A percentile compares a stretch with the other conserved stretches of the same genome.
Conservation (phyloP, 2,329 filamentous ascomycete genomes). For the Zasmidium citrigriseum region DNA sequence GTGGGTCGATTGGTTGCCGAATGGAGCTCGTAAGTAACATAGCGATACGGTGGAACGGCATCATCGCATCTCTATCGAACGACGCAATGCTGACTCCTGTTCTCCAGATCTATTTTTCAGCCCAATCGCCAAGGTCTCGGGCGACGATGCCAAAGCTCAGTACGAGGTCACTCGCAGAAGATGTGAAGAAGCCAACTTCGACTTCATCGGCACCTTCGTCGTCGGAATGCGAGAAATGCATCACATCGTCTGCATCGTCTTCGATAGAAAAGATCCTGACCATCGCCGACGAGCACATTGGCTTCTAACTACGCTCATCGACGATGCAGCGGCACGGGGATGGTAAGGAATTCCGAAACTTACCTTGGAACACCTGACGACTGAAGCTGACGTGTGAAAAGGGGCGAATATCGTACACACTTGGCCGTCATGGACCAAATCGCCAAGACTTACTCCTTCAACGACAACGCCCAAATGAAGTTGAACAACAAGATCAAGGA, state of each 20-base stretch:
- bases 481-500: constrained; percentile 51
- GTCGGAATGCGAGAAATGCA: constrained; percentile 58
- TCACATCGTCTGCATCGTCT: constrained; percentile 58
- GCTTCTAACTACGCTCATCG: constrained; percentile 43
- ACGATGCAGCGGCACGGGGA: constrained; percentile 43
- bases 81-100: constrained; percentile 52
- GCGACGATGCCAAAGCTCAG: constrained; percentile 48
- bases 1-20: constrained; percentile 50
- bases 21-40: not conserved
- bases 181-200: constrained; percentile 47
- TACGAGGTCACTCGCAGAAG: constrained; percentile 42
- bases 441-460: constrained; percentile 47
- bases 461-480: constrained; percentile 43
- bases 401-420: constrained; percentile 40
- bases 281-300: constrained; percentile 40
- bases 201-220: constrained; percentile 54
- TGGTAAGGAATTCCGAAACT: constrained; percentile 38
- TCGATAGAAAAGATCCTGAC: constrained; percentile 47
- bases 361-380: not conserved
- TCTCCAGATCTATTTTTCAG: constrained; percentile 48
- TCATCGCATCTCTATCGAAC: too few relatives aligned
- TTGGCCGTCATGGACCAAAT: constrained; percentile 50
- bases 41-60: too few relatives aligned
- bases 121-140: constrained; percentile 53
- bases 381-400: not conserved